These are phyloP conservation scores for Epichloe gansuensis DNA, from an alignment of 2,329 filamentous ascomycete species.

Conservation along the genomic window DNA sequence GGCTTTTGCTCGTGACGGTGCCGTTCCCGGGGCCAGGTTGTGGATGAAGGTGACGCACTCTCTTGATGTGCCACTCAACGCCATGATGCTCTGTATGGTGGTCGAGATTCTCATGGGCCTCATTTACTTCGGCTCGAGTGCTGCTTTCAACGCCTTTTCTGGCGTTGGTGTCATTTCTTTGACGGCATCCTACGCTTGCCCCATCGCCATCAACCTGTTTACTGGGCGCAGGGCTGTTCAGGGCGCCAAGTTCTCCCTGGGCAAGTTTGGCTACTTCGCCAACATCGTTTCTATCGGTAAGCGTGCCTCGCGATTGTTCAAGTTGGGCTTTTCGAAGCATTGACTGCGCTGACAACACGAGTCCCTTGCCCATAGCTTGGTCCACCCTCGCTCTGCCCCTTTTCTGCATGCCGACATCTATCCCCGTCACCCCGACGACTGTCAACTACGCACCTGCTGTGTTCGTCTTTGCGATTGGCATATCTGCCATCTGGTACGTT, in stretches of 20 bases:
- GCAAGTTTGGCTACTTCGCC: slow-evolving; percentile 44
- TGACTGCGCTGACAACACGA: slow-evolving; percentile 5
- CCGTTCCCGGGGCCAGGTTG: slow-evolving; percentile 47
- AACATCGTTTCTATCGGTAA: slow-evolving; percentile 53
- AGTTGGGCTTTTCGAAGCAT: background rate
- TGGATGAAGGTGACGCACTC: slow-evolving; percentile 50
- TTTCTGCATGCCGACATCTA: slow-evolving; percentile 57
- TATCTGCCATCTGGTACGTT: slow-evolving; percentile 55
- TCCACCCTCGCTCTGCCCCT: slow-evolving; percentile 55
- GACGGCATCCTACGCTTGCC: slow-evolving; percentile 54
- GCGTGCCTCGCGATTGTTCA: slow-evolving; percentile 13
- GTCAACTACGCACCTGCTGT: slow-evolving; percentile 69
- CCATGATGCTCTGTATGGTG: slow-evolving; percentile 58
- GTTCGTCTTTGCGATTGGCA: slow-evolving; percentile 50
- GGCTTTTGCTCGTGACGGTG: slow-evolving; percentile 59
- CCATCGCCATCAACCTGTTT: slow-evolving; percentile 51
- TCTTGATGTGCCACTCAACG: slow-evolving; percentile 54
- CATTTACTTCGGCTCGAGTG: slow-evolving; percentile 56
- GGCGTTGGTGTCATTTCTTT: slow-evolving; percentile 57
- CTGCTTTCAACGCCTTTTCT: slow-evolving; percentile 62
- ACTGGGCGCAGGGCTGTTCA: slow-evolving; percentile 46
- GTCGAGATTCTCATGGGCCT: slow-evolving; percentile 50
- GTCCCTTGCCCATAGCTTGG: slow-evolving; percentile 36
- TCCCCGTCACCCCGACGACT: slow-evolving; percentile 42
- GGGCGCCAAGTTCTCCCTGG: slow-evolving; percentile 47